phyloP scores from a whole-genome alignment of 2,329 filamentous ascomycete species.

The Verticillium tricorpus region DNA sequence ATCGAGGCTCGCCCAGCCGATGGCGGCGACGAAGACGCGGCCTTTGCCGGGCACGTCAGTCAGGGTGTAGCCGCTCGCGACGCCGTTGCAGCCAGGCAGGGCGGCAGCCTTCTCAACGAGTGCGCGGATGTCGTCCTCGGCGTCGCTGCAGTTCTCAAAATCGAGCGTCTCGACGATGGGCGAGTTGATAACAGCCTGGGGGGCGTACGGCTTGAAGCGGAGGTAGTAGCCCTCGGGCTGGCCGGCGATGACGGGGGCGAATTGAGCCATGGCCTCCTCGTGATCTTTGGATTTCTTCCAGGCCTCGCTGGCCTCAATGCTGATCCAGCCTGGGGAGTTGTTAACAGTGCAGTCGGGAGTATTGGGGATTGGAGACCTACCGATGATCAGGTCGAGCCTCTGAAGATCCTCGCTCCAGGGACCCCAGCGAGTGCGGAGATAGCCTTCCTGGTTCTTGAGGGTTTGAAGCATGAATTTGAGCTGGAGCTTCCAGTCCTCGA shows the following conservation, averaged over 20 bases:
- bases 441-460: constrained; percentile 19
- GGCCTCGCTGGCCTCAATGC: constrained; percentile 12
- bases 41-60: constrained; percentile 10
- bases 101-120: constrained; percentile 14
- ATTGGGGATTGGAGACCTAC: constrained; percentile 5
- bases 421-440: constrained; percentile 23
- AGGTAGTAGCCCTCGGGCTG: constrained; percentile 17
- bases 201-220: constrained; percentile 20
- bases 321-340: constrained; percentile 16
- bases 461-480: constrained; percentile 21
- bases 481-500: constrained; percentile 21
- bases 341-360: neutral
- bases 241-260: constrained; percentile 17
- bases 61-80: constrained; percentile 16
- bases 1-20: constrained; percentile 19
- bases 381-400: constrained; percentile 20
- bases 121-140: constrained; percentile 26
- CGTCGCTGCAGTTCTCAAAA: constrained; percentile 33
- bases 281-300: constrained; percentile 16
- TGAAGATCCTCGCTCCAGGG: constrained; percentile 19
- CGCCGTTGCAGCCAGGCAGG: constrained; percentile 19
- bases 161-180: constrained; percentile 32
- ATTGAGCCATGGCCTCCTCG: constrained; percentile 10
- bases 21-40: constrained; percentile 17
- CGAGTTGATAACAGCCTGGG: constrained; percentile 21